These are phyloP conservation scores for Blechomonas ayalai DNA, from an alignment of 208 protist genomes.

Conservation along the genomic window DNA sequence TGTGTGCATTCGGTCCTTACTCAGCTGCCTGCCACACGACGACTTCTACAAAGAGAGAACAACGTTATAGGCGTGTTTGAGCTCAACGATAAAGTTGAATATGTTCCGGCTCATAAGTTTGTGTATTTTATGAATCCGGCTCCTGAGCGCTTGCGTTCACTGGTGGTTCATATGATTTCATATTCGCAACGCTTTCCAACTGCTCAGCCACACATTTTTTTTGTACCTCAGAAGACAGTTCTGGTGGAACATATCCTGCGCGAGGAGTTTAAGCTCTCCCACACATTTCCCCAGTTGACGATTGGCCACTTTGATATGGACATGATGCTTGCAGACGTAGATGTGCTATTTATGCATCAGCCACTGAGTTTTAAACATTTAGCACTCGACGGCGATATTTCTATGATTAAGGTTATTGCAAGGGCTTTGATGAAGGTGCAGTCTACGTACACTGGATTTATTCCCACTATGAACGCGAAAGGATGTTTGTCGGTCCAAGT, in stretches of 20 bases:
- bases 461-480: slow-evolving; percentile 50
- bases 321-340: slow-evolving; percentile 62
- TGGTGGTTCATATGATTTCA: slow-evolving; percentile 46
- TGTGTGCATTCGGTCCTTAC: slow-evolving; percentile 11
- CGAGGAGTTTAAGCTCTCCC: slow-evolving; percentile 59
- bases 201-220: slow-evolving; percentile 34
- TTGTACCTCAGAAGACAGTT: slow-evolving; percentile 67
- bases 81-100: slow-evolving; percentile 3
- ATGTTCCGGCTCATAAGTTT: slow-evolving; percentile 6
- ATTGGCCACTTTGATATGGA: slow-evolving; percentile 73
- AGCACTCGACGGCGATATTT: slow-evolving; percentile 64
- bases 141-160: slow-evolving; percentile 22
- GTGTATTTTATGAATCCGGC: slow-evolving; percentile 20
- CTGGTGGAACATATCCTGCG: slow-evolving; percentile 67
- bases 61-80: slow-evolving; percentile 15
- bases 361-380: slow-evolving; percentile 59
- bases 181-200: slow-evolving; percentile 48
- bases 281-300: slow-evolving; percentile 36
- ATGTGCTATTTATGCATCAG: slow-evolving; percentile 69
- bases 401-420: slow-evolving; percentile 59
- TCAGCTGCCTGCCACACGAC: slow-evolving; percentile 4
- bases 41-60: slow-evolving; percentile 3
- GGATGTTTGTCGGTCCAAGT: slow-evolving; percentile 54
- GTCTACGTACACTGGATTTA: slow-evolving; percentile 46
- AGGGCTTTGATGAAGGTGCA: slow-evolving; percentile 81